Percentiles rank a stretch among this genome's conserved stretches.
Evolutionary conservation across 2,329 filamentous ascomycete genomes (phyloP).

Genomic region (Fusarium lyarnte): DNA sequence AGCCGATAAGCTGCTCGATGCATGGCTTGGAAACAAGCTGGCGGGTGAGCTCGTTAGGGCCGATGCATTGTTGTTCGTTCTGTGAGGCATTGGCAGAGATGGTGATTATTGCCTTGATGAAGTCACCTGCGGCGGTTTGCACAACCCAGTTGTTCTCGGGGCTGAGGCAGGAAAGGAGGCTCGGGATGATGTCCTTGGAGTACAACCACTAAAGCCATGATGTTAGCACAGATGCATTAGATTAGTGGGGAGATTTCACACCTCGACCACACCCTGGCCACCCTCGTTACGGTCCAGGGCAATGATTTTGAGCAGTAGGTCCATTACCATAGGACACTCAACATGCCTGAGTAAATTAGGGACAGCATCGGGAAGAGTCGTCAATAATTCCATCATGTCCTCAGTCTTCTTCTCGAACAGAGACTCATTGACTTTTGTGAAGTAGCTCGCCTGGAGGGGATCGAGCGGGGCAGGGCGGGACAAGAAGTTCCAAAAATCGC

Average conservation of each 20-base stretch:
- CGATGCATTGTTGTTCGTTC: constrained; percentile 98
- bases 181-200: constrained; percentile 86
- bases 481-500: constrained; percentile 91
- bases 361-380: constrained; percentile 82
- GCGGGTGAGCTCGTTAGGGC: constrained; percentile 94
- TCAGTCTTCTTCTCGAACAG: constrained; percentile 97
- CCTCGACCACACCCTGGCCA: constrained; percentile 92
- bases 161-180: constrained; percentile 85
- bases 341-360: constrained; percentile 90
- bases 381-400: constrained; percentile 93
- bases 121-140: constrained; percentile 96
- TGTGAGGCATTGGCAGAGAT: constrained; percentile 98
- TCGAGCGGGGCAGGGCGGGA: constrained; percentile 86
- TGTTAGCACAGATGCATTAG: constrained; percentile 29
- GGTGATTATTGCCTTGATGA: constrained; percentile 98
- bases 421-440: constrained; percentile 99
- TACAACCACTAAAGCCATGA: constrained; percentile 79
- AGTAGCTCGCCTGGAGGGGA: constrained; percentile 94
- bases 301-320: constrained; percentile 94
- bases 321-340: constrained; percentile 98
- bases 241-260: constrained; percentile 43
- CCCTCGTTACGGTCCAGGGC: constrained; percentile 92
- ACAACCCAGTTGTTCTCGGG: constrained; percentile 88
- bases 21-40: constrained; percentile 90
- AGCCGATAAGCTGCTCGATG: constrained; percentile 82